Percentiles rank a stretch among this genome's conserved stretches.
phyloP scores from a whole-genome alignment of 371 early-diverging fungal genomes.

The Mycotypha africana region DNA sequence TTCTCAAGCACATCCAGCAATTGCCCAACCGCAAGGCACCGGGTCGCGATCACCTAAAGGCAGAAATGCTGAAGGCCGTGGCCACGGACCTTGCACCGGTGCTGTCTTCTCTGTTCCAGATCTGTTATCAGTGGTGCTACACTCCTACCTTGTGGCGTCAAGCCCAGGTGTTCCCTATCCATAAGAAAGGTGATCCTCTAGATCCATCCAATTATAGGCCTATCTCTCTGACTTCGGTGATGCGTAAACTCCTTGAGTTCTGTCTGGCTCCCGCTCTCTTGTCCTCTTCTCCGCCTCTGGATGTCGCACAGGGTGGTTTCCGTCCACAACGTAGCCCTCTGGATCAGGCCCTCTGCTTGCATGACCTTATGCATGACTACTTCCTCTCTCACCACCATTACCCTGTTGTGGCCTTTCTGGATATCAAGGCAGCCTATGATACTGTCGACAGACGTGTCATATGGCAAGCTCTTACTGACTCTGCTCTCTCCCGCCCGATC shows the following conservation, averaged over 20 bases:
- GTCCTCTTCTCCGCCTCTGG: slow-evolving; percentile 4
- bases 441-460: slow-evolving; percentile 19
- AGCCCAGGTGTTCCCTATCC: slow-evolving; percentile 21
- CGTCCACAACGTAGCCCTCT: too few species aligned
- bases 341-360: slow-evolving; percentile 19
- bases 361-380: not conserved
- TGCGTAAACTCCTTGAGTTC: too few species aligned
- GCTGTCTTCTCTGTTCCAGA: slow-evolving; percentile 2
- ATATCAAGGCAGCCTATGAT: slow-evolving; percentile 30
- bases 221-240: slow-evolving; percentile 13
- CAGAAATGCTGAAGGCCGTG: slow-evolving; percentile 22
- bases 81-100: not conserved
- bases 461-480: slow-evolving; percentile 4
- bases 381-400: not conserved
- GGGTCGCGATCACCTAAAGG: slow-evolving; percentile 19
- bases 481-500: not conserved
- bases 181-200: too few species aligned
- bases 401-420: slow-evolving; percentile 19
- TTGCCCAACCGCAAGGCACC: slow-evolving; percentile 11
- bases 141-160: slow-evolving; percentile 15
- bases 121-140: slow-evolving; percentile 22
- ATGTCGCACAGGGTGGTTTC: too few species aligned
- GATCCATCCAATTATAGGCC: slow-evolving; percentile 17
- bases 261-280: not conserved
- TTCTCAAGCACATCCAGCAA: not conserved